phyloP scores from a whole-genome alignment of 2,329 filamentous ascomycete genomes.

The Amauroascus verrucosus region DNA sequence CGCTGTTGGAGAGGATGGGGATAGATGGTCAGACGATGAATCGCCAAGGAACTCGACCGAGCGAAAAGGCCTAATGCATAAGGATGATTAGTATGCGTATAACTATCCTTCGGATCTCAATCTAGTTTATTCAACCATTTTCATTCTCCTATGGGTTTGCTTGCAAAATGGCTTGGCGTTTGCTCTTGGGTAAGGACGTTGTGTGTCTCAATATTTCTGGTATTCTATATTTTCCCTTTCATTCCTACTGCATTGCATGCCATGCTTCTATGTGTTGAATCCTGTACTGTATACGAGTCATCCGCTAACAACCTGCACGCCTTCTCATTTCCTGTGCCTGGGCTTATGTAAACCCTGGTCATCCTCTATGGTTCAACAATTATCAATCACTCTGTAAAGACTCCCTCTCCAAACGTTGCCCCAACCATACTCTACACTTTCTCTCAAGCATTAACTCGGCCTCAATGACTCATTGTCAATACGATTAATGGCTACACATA shows the following conservation, averaged over 20 bases:
- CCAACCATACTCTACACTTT: background rate
- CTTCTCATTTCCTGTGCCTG: background rate
- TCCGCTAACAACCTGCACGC: background rate
- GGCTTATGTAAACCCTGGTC: background rate
- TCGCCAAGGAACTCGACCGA: conserved; percentile 42
- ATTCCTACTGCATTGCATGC: background rate
- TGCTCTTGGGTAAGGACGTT: conserved; percentile 4
- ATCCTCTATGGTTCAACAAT: too few relatives aligned
- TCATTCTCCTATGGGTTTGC: background rate
- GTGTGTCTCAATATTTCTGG: background rate
- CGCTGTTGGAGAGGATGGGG: conserved; percentile 76
- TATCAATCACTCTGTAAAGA: too few relatives aligned
- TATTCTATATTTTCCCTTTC: background rate
- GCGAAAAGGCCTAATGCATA: conserved; percentile 42
- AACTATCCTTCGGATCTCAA: background rate
- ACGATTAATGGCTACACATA: background rate
- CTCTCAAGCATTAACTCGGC: too few relatives aligned
- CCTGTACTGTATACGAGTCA: background rate
- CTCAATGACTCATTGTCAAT: background rate
- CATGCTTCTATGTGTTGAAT: background rate
- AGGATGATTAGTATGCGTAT: conserved; percentile 21
- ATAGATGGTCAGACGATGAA: conserved; percentile 70
- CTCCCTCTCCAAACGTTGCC: too few relatives aligned
- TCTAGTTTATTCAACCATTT: background rate
- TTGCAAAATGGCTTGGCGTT: conserved; percentile 6